These are phyloP conservation scores for Neostapfia colusana DNA, from an alignment of 176 grass and related monocot genomes.

Conservation along the genomic window DNA sequence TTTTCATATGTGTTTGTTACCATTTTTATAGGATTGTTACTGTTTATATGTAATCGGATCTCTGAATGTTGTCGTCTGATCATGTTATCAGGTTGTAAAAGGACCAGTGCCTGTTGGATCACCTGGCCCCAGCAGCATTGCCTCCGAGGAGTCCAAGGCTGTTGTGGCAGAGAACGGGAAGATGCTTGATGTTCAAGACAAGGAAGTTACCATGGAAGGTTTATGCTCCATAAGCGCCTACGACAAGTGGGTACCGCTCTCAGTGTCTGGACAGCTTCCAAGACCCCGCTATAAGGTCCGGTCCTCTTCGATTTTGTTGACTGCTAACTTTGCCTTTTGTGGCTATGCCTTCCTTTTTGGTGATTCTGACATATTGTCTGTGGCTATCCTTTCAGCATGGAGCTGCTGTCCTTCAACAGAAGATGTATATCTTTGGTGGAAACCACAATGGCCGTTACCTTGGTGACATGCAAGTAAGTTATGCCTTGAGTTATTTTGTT, in stretches of 20 bases:
- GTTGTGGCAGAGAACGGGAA: conserved; percentile 59
- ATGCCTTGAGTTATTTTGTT: neutral
- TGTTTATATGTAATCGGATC: neutral
- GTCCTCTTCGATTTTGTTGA: neutral
- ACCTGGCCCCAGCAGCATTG: conserved; percentile 29
- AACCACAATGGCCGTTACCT: conserved; percentile 94
- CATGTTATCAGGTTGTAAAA: conserved; percentile 42
- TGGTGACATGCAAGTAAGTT: conserved; percentile 72
- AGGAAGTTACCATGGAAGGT: conserved; percentile 83
- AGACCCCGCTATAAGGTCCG: conserved; percentile 79
- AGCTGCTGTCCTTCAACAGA: conserved; percentile 74
- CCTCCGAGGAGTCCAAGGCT: conserved; percentile 54
- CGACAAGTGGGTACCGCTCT: conserved; percentile 65
- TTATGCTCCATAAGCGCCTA: conserved; percentile 61
- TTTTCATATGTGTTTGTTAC: too few species aligned
- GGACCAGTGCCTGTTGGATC: conserved; percentile 22
- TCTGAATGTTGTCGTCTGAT: neutral
- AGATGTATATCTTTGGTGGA: conserved; percentile 96
- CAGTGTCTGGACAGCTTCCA: conserved; percentile 59
- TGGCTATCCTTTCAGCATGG: conserved; percentile 64
- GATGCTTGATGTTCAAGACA: conserved; percentile 65
- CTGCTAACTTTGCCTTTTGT: neutral
- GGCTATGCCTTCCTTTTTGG: neutral
- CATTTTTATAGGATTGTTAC: too few species aligned
- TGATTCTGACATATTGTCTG: neutral